Evolutionary conservation across 768 basidiomycete species (phyloP).

Genomic region (Trametes elegans): DNA sequence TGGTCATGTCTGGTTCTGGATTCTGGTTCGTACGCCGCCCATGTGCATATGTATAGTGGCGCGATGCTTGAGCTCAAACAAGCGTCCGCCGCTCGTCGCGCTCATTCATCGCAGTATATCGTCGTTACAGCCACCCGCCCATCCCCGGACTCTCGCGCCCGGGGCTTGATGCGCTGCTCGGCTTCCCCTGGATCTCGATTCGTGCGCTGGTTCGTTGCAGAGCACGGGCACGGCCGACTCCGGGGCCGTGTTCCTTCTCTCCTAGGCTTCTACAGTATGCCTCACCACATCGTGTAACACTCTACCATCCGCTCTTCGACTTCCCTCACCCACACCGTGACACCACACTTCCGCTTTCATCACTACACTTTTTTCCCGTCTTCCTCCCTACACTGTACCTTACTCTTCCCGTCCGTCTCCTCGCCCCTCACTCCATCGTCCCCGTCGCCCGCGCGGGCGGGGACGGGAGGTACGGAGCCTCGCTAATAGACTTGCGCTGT

Average conservation of each 20-base stretch:
- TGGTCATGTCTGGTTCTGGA: background rate
- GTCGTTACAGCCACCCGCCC: background rate
- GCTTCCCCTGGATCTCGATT: background rate
- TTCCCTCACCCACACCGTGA: too few relatives aligned
- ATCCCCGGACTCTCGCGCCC: background rate
- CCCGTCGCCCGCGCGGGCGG: background rate
- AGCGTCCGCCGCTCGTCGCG: background rate
- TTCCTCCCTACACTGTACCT: background rate
- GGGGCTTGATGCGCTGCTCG: background rate
- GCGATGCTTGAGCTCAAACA: too few relatives aligned
- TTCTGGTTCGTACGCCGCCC: too few relatives aligned
- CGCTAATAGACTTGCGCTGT: background rate
- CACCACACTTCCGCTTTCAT: too few relatives aligned
- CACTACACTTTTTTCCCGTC: background rate
- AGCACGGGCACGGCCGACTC: too few relatives aligned
- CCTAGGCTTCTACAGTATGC: too few relatives aligned
- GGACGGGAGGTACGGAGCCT: background rate
- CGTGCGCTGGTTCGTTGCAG: too few relatives aligned
- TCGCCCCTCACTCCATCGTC: background rate
- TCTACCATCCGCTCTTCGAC: too few relatives aligned
- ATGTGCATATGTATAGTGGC: too few relatives aligned
- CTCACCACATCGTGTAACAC: too few relatives aligned
- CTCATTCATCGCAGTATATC: background rate
- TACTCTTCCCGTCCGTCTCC: background rate
- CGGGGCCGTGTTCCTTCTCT: too few relatives aligned